Evolutionary conservation across 352 stramenopile species (phyloP), one percentile per base, ranked within the genome.

Genomic region (Pythium angustatum): DNA sequence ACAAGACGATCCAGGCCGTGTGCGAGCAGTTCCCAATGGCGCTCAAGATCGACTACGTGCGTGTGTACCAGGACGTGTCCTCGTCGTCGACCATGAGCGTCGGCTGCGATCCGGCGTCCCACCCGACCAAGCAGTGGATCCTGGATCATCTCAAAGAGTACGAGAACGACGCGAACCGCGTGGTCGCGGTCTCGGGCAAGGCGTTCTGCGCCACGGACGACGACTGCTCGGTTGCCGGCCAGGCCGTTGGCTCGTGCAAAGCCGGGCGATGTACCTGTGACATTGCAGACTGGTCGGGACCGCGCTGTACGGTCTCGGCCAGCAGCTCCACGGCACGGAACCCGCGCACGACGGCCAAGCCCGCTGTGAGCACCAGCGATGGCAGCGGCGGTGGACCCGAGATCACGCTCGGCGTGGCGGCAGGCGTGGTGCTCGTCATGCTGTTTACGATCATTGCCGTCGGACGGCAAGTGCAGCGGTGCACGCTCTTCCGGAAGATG

Each of bases 51-150:
- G 84, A 91, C 71, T 90, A 93, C 69, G 69, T 93, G 12, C 84
- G 84, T 7, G 56, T 91, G 68, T 91, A 89, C 58, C 84, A 93
- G 50, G 77, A 89, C 40, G 36, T 73, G 11, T 76, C 69, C 11
- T 12, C 26, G 11, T 52, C 54, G n/a, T 61, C 54, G 41, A 44
- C 24, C 3, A 61, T 61, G 82, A 69, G 61, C 12, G 55, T 88
- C 0, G 79, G 78, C 0, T 93, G 82, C 22, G 77, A 93, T 58
- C 85, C 85, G 2, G 34, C 31, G n/a, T 71, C 73, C 1, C 83
- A 93, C 49, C 83, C 85, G 1, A 94, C 85, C 7, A 70, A 62
- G 6, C 62, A 90, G 50, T 94, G 83, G 81, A 94, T 94, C 43
- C 27, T 76, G 0, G 78, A 87, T 24, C 83, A 94, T 55, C 62